phyloP scores from a whole-genome alignment of 2,329 filamentous ascomycete species.

The Neonectria magnoliae region DNA sequence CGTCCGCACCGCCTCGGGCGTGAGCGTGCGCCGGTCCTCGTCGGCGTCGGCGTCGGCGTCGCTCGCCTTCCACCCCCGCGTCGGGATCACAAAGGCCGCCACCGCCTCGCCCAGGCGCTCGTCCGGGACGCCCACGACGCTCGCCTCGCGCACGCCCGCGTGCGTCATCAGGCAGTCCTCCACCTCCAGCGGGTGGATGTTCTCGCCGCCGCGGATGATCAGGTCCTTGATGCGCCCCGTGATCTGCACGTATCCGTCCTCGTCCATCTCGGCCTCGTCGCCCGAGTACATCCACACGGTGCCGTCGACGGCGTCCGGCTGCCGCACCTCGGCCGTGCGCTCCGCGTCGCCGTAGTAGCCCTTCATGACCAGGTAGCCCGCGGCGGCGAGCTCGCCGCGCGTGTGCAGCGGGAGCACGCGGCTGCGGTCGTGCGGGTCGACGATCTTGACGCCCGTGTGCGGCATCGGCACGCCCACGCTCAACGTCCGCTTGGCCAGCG shows the following conservation, averaged over 20 bases:
- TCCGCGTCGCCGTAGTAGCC: constrained; percentile 84
- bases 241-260: constrained; percentile 84
- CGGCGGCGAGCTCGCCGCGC: constrained; percentile 82
- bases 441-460: constrained; percentile 81
- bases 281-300: constrained; percentile 90
- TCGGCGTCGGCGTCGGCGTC: constrained; percentile 37
- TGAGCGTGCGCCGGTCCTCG: constrained; percentile 51
- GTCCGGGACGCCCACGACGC: constrained; percentile 86
- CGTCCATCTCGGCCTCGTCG: constrained; percentile 89
- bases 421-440: constrained; percentile 71
- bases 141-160: constrained; percentile 76
- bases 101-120: constrained; percentile 87
- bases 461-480: constrained; percentile 85
- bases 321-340: constrained; percentile 74
- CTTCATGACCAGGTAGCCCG: constrained; percentile 90
- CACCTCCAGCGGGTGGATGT: constrained; percentile 93
- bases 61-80: constrained; percentile 41
- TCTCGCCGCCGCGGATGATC: constrained; percentile 94
- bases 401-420: constrained; percentile 70
- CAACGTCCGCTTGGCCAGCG: constrained; percentile 75
- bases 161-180: constrained; percentile 87
- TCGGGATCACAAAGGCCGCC: constrained; percentile 80
- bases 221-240: constrained; percentile 94
- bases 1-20: constrained; percentile 67
- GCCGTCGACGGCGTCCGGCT: constrained; percentile 56